These are phyloP conservation scores for Thielaviopsis cerberus DNA, from an alignment of 2,329 filamentous ascomycete species.

Conservation along the genomic window DNA sequence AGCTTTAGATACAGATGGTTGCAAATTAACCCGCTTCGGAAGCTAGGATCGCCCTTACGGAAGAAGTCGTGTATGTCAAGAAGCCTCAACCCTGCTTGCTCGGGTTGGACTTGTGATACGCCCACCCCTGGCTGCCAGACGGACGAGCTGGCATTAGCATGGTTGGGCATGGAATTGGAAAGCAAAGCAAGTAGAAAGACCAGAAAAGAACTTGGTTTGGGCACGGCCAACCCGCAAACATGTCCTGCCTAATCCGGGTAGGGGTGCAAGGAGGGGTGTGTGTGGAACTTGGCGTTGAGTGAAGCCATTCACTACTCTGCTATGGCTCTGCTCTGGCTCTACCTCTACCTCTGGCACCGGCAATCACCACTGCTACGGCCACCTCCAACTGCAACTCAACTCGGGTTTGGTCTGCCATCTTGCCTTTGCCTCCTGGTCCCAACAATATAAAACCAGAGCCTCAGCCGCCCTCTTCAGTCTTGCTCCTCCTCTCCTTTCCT, in stretches of 20 bases:
- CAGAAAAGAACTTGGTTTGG: neutral
- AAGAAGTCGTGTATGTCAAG: neutral
- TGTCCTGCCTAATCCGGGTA: neutral
- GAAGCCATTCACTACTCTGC: no score
- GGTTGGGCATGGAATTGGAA: neutral
- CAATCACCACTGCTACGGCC: neutral
- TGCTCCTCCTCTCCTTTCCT: neutral
- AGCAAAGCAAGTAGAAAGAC: neutral
- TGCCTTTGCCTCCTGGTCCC: neutral
- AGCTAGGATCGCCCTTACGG: neutral
- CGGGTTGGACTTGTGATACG: neutral
- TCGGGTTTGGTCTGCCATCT: neutral
- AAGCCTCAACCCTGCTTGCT: neutral
- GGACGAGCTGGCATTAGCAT: neutral
- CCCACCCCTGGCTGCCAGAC: neutral
- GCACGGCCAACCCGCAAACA: neutral
- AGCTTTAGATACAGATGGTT: no score
- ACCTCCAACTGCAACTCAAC: neutral
- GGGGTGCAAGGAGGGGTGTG: neutral
- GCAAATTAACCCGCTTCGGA: neutral
- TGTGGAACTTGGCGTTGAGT: no score
- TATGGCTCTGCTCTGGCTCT: no score
- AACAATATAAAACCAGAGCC: neutral
- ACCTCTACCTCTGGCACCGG: neutral
- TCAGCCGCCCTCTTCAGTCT: neutral